Conservation (phyloP, 495 filamentous ascomycete species). For the Tuber borchii region DNA sequence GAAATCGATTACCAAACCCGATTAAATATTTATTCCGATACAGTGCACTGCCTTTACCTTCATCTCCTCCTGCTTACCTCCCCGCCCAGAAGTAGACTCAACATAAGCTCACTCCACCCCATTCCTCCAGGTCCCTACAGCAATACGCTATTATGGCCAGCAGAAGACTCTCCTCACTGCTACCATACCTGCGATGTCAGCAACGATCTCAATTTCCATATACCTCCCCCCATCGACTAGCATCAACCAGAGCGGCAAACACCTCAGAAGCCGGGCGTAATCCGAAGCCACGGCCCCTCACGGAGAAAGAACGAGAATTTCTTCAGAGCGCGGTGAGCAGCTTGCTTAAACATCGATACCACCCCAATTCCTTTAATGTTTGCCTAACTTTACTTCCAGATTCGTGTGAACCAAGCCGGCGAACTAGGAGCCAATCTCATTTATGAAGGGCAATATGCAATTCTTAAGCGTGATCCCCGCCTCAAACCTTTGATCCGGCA, state of each 20-base stretch:
- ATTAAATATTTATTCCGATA: neutral
- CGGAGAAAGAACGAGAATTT: slow-evolving; percentile 61
- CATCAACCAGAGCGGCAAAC: neutral
- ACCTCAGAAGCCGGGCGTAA: neutral
- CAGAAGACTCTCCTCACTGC: neutral
- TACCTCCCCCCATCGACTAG: neutral
- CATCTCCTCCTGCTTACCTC: neutral
- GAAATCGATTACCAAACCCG: neutral
- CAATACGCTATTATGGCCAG: neutral
- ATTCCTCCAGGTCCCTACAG: neutral
- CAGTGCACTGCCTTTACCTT: neutral
- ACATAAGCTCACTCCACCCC: neutral
- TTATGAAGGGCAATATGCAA: slow-evolving; percentile 68
- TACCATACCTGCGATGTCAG: neutral
- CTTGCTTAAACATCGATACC: slow-evolving; percentile 13
- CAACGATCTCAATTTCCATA: neutral
- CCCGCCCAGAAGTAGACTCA: neutral
- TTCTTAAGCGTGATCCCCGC: slow-evolving; percentile 71
- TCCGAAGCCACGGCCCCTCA: slow-evolving; percentile 53
- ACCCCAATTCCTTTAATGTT: slow-evolving; percentile 4
- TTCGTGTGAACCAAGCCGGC: slow-evolving; percentile 86
- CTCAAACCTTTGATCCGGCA: slow-evolving; percentile 85
- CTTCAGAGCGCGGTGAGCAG: slow-evolving; percentile 64
- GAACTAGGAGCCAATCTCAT: slow-evolving; percentile 82
- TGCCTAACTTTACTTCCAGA: slow-evolving; percentile 36